A percentile compares a stretch with the other conserved stretches of the same genome.
These are phyloP conservation scores for Linanthus parryae DNA, from an alignment of 148 eudicot genomes.

Conservation along the genomic window DNA sequence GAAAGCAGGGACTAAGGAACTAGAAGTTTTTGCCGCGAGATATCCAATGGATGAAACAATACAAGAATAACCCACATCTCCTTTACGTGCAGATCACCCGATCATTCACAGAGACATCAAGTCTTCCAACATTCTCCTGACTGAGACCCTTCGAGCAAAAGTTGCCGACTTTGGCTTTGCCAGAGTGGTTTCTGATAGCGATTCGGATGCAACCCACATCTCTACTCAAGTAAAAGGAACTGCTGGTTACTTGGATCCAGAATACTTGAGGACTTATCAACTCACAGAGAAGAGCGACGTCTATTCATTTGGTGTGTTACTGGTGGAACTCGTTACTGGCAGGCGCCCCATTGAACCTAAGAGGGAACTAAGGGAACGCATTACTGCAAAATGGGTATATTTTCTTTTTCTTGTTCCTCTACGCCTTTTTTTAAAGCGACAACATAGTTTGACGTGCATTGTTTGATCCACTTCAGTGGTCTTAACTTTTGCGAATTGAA, in stretches of 20 bases:
- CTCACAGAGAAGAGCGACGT: conserved; percentile 95
- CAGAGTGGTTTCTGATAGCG: conserved; percentile 53
- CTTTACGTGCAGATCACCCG: conserved; percentile 60
- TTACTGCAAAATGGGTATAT: conserved; percentile 78
- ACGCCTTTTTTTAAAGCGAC: no score
- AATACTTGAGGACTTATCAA: conserved; percentile 71
- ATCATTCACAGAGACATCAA: conserved; percentile 93
- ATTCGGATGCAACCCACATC: conserved; percentile 67
- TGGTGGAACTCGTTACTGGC: conserved; percentile 81
- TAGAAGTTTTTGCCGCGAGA: no score
- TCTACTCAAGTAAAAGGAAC: conserved; percentile 96
- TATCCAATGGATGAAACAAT: no score
- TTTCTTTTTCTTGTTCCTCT: background rate
- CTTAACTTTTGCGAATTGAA: no score
- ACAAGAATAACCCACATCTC: no score
- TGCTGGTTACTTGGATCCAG: conserved; percentile 94
- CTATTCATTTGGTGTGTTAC: conserved; percentile 86
- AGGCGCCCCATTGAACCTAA: conserved; percentile 84
- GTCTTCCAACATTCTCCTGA: conserved; percentile 84
- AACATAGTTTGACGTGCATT: no score
- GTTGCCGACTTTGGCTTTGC: conserved; percentile 98
- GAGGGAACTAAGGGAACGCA: conserved; percentile 46
- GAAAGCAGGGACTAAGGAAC: no score
- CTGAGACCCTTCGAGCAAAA: conserved; percentile 12
- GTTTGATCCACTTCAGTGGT: no score